Evolutionary conservation across 768 basidiomycete genomes (phyloP).

Genomic region (Pisolithus tinctorius): DNA sequence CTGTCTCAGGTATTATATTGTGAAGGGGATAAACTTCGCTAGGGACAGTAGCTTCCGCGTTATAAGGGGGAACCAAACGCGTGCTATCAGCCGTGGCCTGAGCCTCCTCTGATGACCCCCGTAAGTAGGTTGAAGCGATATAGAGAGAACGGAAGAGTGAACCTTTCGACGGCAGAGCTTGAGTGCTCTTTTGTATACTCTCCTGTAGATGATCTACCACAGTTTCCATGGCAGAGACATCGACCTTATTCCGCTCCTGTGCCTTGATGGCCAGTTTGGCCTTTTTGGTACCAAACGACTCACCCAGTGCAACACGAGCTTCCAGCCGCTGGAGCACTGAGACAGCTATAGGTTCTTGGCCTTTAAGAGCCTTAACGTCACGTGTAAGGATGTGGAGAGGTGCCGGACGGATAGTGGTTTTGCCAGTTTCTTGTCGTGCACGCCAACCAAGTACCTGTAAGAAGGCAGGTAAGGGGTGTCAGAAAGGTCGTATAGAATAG

Average conservation of each 20-base stretch:
- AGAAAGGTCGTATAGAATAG: conserved; percentile 1
- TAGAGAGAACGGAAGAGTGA: too few species aligned
- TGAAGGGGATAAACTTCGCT: conserved; percentile 71
- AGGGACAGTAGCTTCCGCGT: conserved; percentile 57
- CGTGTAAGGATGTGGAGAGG: conserved; percentile 66
- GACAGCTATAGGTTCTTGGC: conserved; percentile 43
- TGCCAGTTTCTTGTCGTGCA: conserved; percentile 69
- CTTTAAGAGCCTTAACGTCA: conserved; percentile 80
- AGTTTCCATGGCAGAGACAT: too few species aligned
- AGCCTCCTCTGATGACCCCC: too few species aligned
- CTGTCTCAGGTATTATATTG: conserved; percentile 71
- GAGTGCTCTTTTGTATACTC: too few species aligned
- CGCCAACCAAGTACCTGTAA: conserved; percentile 72
- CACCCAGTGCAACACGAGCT: too few species aligned
- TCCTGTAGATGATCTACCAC: too few species aligned
- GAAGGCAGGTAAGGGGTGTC: background rate
- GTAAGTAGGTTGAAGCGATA: too few species aligned
- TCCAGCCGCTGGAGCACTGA: too few species aligned
- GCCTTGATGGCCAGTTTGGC: too few species aligned
- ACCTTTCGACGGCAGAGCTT: too few species aligned
- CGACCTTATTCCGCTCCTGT: too few species aligned
- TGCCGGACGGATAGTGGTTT: conserved; percentile 61
- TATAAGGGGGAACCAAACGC: conserved; percentile 72
- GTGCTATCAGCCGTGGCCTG: conserved; percentile 55
- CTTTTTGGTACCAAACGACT: too few species aligned